Evolutionary conservation across 805 yeast species (phyloP).

Genomic region (Limtongia smithiae): DNA sequence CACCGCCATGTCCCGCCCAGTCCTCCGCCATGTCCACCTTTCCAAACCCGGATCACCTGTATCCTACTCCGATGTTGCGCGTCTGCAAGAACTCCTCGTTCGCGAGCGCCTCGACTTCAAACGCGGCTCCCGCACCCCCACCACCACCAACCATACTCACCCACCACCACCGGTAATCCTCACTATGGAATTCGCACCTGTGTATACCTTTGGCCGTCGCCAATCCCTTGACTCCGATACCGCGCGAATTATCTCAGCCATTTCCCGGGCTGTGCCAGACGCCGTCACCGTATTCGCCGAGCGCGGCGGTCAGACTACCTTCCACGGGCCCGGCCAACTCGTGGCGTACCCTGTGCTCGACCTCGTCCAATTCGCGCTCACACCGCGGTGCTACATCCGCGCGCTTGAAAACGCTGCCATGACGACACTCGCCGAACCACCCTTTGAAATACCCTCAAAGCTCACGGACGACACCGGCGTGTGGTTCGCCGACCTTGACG

Average conservation of each 20-base stretch:
- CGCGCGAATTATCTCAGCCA: constrained; percentile 4
- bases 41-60: neutral
- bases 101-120: constrained; percentile 1
- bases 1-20: too few species aligned
- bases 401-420: constrained; percentile 48
- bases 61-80: neutral
- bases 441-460: constrained; percentile 43
- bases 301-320: constrained; percentile 95
- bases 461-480: constrained; percentile 74
- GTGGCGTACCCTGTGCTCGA: constrained; percentile 81
- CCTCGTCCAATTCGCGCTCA: constrained; percentile 55
- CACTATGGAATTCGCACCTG: constrained; percentile 80
- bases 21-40: neutral
- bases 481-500: constrained; percentile 50
- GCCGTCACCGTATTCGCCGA: constrained; percentile 71
- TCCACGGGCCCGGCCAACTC: constrained; percentile 94
- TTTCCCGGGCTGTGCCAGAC: constrained; percentile 30
- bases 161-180: constrained; percentile 62
- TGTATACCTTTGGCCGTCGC: constrained; percentile 89
- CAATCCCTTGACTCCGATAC: constrained; percentile 45
- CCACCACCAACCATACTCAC: neutral
- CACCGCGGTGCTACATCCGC: constrained; percentile 63
- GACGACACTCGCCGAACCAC: constrained; percentile 5
- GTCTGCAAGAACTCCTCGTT: neutral
- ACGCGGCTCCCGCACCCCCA: neutral